phyloP scores from a whole-genome alignment of 139 green algal genomes.

The Coelastrella sp. region DNA sequence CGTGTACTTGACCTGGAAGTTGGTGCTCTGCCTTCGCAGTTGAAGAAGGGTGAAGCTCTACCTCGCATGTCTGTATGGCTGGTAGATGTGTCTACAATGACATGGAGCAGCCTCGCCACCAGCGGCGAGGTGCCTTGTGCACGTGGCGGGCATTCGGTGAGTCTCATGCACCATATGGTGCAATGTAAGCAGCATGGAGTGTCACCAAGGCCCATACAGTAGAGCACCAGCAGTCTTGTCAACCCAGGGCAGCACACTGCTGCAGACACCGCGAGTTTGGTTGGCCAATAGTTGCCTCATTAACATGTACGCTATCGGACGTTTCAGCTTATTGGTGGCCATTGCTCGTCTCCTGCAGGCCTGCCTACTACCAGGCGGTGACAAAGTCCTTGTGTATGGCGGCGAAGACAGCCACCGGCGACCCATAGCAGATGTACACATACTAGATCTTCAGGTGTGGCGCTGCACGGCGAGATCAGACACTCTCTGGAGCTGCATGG shows the following conservation, averaged over 20 bases:
- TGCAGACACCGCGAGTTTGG: not conserved
- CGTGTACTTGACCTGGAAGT: no score
- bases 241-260: not conserved
- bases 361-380: conserved; percentile 40
- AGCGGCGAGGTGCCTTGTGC: conserved; percentile 61
- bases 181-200: no score
- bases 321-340: not conserved
- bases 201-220: no score
- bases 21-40: conserved; percentile 45
- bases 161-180: not conserved
- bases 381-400: conserved; percentile 85
- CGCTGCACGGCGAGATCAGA: not conserved
- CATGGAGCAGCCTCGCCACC: conserved; percentile 63
- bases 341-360: not conserved
- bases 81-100: conserved; percentile 70
- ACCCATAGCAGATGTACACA: conserved; percentile 75
- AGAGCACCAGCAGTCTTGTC: no score
- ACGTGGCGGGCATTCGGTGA: conserved; percentile 84
- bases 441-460: conserved; percentile 77
- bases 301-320: no score
- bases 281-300: not conserved
- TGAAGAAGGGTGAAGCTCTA: conserved; percentile 60
- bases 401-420: conserved; percentile 83
- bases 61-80: conserved; percentile 70
- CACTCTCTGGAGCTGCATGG: no score